Base-by-base conservation (phyloP, 345 rosid genomes). In the Mallotus nudiflorus region DNA sequence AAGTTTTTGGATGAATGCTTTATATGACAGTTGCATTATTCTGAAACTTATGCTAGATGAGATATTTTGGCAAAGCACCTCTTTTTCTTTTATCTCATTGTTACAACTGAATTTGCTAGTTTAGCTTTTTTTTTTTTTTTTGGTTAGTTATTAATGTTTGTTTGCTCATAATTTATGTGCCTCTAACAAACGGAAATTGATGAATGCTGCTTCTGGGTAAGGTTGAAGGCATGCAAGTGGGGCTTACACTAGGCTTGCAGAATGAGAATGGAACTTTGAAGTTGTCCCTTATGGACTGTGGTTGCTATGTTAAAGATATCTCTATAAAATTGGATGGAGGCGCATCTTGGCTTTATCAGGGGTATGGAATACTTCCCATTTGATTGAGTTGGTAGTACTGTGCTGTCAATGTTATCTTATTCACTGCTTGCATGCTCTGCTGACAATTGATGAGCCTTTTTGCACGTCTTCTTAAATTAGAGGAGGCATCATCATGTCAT, bases 211-310 rank as follows among this genome's bases (percentile, higher is more conserved):
- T 85, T 84, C 77, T 86, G 71, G 80, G 72, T 77, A 85, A 95
- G 99, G 99, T 95, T 82, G 85, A 90, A 83, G 99, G 97, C 85
- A 90, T 95, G 99, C 91, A 95, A 77, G 85, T 95, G 42, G 99
- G 99, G 55, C 82, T 95, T 45, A 90, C 99, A 1, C 57, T 95
- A 64, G 89, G 89, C 72, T 84, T 95, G 91, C 84, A 83, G 79
- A 95, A 80, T 75, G 78, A 77, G 27, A 77, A 82, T 54, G 99
- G 99, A 74, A 87, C 89, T 51, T 78, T 95, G 68, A 87, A 86
- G 76, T 82, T 90, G 22, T 87, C 92, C 59, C 85, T 91, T 31
- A 58, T 78, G 68, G 89, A 94, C 61, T 82, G 87, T 44, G 97
- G 99, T 63, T 94, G 97, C 77, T 86, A 87, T 71, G 93, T 94